phyloP scores from a whole-genome alignment of 352 stramenopile genomes.

The Globisporangium spinosum region DNA sequence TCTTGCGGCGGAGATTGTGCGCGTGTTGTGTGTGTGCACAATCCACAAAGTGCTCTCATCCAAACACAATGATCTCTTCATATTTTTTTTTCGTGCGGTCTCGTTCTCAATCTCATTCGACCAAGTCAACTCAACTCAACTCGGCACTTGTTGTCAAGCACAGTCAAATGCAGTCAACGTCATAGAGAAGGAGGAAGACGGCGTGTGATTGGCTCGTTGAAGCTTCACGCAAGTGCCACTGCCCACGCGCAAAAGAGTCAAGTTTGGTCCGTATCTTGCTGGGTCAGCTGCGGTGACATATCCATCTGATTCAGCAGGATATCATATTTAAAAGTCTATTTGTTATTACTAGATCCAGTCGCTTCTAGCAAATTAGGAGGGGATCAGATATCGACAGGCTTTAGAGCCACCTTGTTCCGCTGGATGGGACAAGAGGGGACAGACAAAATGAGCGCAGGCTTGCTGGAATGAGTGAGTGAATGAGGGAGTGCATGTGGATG shows the following conservation, averaged over 20 bases:
- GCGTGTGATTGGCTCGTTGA: background rate
- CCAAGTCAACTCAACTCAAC: background rate
- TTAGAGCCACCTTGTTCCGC: background rate
- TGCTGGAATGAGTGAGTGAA: background rate
- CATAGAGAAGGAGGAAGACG: background rate
- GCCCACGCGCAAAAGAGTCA: background rate
- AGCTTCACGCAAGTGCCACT: conserved; percentile 3
- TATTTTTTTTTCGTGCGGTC: background rate
- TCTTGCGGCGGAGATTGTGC: background rate
- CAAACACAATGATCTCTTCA: background rate
- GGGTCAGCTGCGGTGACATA: background rate
- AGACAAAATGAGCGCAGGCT: background rate
- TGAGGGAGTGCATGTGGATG: background rate
- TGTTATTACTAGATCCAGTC: too few species aligned
- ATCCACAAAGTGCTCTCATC: background rate
- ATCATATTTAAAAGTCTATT: background rate
- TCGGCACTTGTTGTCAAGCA: background rate
- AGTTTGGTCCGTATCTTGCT: conserved; percentile 4
- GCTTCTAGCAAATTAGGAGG: background rate
- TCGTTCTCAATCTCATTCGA: background rate
- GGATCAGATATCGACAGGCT: background rate
- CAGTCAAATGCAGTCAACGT: background rate
- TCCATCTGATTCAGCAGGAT: background rate
- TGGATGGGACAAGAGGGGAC: background rate
- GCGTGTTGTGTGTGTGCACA: background rate